These are phyloP conservation scores for Allium sativum DNA, from an alignment of 106 monocot genomes.

Conservation along the genomic window DNA sequence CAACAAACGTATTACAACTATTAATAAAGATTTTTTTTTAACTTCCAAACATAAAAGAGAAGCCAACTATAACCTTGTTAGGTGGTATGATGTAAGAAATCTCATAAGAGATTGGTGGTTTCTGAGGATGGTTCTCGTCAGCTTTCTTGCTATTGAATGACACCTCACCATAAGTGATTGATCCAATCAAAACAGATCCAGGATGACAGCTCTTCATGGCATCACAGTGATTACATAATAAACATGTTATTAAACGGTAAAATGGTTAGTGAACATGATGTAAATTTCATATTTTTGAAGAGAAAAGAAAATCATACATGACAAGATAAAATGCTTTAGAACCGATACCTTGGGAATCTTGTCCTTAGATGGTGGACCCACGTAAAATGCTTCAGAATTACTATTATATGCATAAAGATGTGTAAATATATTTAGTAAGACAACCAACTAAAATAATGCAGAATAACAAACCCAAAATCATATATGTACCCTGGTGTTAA, in stretches of 20 bases:
- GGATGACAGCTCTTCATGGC: constrained; percentile 48
- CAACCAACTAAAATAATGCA: not conserved
- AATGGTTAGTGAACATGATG: not conserved
- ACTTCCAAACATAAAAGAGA: no score
- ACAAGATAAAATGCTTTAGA: not conserved
- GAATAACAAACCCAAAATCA: not conserved
- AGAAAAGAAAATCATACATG: not conserved
- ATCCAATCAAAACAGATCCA: constrained; percentile 69
- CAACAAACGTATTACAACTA: no score
- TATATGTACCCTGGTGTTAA: constrained; percentile 68
- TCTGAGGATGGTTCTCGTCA: constrained; percentile 27
- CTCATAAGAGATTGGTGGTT: constrained; percentile 48
- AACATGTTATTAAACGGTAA: constrained; percentile 1
- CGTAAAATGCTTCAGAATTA: constrained; percentile 74
- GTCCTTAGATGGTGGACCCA: constrained; percentile 63
- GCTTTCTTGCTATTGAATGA: constrained; percentile 35
- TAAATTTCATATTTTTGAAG: not conserved
- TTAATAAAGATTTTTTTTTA: no score
- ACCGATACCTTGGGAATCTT: constrained; percentile 68
- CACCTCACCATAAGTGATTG: constrained; percentile 67
- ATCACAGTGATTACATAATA: constrained; percentile 11
- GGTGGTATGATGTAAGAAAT: constrained; percentile 73
- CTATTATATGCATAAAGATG: constrained; percentile 16
- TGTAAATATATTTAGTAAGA: constrained; percentile 2
- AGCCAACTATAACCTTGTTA: constrained; percentile 33